These are phyloP conservation scores for Pseudocercospora fijiensis DNA, from an alignment of 2,329 filamentous ascomycete species.

Conservation along the genomic window DNA sequence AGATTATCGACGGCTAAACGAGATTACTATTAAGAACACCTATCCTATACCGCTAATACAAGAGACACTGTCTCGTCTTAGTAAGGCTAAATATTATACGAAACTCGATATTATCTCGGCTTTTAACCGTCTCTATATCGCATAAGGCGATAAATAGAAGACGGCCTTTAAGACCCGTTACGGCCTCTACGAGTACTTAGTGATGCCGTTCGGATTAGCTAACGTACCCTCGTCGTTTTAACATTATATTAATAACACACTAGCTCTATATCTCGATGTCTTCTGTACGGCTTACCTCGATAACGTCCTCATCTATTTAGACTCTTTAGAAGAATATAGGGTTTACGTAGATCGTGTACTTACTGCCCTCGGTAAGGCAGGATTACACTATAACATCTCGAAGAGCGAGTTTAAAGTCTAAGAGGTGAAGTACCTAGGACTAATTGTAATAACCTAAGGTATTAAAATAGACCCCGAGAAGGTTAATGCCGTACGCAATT, in stretches of 20 bases:
- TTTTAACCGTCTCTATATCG: constrained; percentile 33
- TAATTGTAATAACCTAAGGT: constrained; percentile 9
- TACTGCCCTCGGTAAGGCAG: neutral
- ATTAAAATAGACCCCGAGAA: neutral
- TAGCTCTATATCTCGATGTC: constrained; percentile 19
- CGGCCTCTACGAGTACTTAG: constrained; percentile 29
- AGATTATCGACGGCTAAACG: constrained; percentile 37
- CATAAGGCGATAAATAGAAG: constrained; percentile 28
- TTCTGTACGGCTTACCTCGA: constrained; percentile 34
- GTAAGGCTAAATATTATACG: neutral
- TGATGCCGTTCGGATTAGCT: constrained; percentile 32
- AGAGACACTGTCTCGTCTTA: constrained; percentile 29
- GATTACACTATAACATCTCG: constrained; percentile 15
- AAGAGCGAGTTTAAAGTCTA: constrained; percentile 20
- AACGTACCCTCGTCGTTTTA: constrained; percentile 33
- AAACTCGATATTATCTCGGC: constrained; percentile 27
- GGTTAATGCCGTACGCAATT: neutral
- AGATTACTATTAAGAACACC: constrained; percentile 36
- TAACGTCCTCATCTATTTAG: constrained; percentile 36
- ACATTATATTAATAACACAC: constrained; percentile 29
- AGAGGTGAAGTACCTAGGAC: constrained; percentile 22
- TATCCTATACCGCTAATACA: constrained; percentile 32
- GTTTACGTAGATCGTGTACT: constrained; percentile 7
- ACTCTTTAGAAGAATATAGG: constrained; percentile 10
- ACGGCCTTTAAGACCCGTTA: constrained; percentile 28